Evolutionary conservation across 2,329 filamentous ascomycete species (phyloP).

Genomic region (Polychaeton citri): DNA sequence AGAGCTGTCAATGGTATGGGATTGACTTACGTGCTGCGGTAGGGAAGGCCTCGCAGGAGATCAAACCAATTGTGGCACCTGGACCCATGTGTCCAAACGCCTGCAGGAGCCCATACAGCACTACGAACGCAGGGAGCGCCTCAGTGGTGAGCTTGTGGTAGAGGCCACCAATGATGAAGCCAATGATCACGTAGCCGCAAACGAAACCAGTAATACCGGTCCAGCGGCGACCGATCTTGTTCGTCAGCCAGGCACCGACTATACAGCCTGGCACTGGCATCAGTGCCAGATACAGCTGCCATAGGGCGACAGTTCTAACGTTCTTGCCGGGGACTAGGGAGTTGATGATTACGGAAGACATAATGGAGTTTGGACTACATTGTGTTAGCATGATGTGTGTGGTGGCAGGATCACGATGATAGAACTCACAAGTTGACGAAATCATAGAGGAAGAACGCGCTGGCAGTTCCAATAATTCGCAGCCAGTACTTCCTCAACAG

Average conservation of each 20-base stretch:
- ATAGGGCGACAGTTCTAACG: conserved; percentile 33
- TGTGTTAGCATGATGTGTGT: not conserved
- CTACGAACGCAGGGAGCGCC: conserved; percentile 36
- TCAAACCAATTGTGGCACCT: conserved; percentile 37
- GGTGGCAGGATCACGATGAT: not conserved
- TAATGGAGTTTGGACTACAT: conserved; percentile 21
- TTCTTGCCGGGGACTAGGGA: conserved; percentile 23
- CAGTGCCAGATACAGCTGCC: conserved; percentile 34
- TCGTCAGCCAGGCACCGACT: conserved; percentile 35
- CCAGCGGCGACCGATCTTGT: conserved; percentile 35
- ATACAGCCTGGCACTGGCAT: conserved; percentile 38
- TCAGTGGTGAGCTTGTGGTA: conserved; percentile 34
- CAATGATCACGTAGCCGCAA: conserved; percentile 36
- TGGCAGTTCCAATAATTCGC: conserved; percentile 21
- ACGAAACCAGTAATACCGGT: conserved; percentile 39
- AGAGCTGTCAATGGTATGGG: not conserved
- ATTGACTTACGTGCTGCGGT: conserved; percentile 30
- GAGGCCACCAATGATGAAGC: conserved; percentile 37
- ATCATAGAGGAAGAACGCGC: conserved; percentile 24
- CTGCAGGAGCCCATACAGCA: conserved; percentile 41
- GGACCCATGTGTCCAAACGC: conserved; percentile 38
- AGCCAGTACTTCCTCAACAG: conserved; percentile 34
- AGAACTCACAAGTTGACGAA: conserved; percentile 25
- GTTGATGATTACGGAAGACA: conserved; percentile 30
- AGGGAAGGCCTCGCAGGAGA: conserved; percentile 39